A percentile compares a stretch with the other conserved stretches of the same genome.
phyloP scores from a whole-genome alignment of 2,329 filamentous ascomycete species.

The Fusarium xyrophilum region DNA sequence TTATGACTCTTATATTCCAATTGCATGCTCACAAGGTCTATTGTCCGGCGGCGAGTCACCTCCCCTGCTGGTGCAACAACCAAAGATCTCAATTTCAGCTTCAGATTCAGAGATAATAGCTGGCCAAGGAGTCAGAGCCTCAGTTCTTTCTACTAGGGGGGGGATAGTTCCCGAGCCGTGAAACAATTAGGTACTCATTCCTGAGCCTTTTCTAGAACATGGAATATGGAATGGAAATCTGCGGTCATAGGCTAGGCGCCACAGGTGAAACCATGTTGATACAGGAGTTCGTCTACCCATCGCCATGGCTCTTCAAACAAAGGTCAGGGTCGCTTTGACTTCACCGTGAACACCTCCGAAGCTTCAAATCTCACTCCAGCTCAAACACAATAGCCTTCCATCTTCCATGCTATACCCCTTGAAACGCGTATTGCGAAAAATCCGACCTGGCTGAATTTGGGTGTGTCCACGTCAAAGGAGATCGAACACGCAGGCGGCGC shows the following conservation, averaged over 20 bases:
- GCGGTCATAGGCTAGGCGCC: background rate
- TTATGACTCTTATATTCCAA: background rate
- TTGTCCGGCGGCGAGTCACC: background rate
- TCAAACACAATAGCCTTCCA: background rate
- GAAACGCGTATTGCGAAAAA: conserved; percentile 9
- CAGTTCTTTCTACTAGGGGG: background rate
- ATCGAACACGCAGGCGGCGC: conserved; percentile 31
- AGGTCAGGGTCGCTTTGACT: conserved; percentile 3
- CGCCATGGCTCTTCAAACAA: background rate
- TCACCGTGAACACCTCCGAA: background rate
- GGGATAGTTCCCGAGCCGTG: too few species aligned
- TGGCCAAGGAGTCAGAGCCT: background rate
- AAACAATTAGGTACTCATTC: background rate
- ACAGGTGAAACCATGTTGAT: conserved; percentile 25
- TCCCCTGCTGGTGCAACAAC: background rate
- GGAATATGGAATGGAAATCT: background rate
- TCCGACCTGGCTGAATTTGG: background rate
- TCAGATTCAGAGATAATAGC: background rate
- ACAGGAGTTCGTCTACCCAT: conserved; percentile 4
- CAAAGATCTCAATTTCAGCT: background rate
- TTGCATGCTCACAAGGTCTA: background rate
- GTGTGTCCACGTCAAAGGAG: background rate
- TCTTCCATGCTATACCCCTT: conserved; percentile 1
- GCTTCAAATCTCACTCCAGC: conserved; percentile 1
- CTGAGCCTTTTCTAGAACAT: conserved; percentile 20